Conservation (phyloP, 305 asterid genomes). For the Andrographis paniculata region DNA sequence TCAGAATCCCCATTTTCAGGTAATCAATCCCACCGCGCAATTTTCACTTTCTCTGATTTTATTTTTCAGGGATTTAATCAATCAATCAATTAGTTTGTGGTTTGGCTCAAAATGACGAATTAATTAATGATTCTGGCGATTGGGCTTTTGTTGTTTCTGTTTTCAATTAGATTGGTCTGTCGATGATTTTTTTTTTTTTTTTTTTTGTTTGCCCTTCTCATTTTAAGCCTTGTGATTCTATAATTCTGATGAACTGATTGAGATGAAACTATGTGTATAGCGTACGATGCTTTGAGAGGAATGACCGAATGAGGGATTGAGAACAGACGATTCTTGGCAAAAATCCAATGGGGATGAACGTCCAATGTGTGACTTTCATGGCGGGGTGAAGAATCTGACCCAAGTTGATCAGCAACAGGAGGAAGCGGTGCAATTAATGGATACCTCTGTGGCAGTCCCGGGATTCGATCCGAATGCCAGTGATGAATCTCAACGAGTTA, state of each 20-base stretch:
- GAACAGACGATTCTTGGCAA: slow-evolving; percentile 20
- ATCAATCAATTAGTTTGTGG: not conserved
- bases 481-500: slow-evolving; percentile 66
- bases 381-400: slow-evolving; percentile 20
- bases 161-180: slow-evolving; percentile 1
- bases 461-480: slow-evolving; percentile 36
- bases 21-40: slow-evolving; percentile 14
- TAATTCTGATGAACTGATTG: slow-evolving; percentile 11
- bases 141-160: too few relatives aligned
- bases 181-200: slow-evolving; percentile 4
- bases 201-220: slow-evolving; percentile 1
- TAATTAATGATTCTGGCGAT: too few relatives aligned
- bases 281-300: slow-evolving; percentile 9
- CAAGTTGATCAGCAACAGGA: slow-evolving; percentile 23
- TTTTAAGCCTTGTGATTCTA: not conserved
- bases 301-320: slow-evolving; percentile 11
- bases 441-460: slow-evolving; percentile 41
- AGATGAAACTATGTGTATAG: slow-evolving; percentile 12
- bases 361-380: slow-evolving; percentile 31
- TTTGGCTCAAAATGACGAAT: too few relatives aligned
- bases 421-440: slow-evolving; percentile 38
- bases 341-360: slow-evolving; percentile 19
- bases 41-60: slow-evolving; percentile 8
- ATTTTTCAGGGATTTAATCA: slow-evolving; percentile 13
- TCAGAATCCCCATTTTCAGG: slow-evolving; percentile 38